Base-by-base conservation (phyloP, 2,329 filamentous ascomycete genomes). In the Pseudogymnoascus sp. region DNA sequence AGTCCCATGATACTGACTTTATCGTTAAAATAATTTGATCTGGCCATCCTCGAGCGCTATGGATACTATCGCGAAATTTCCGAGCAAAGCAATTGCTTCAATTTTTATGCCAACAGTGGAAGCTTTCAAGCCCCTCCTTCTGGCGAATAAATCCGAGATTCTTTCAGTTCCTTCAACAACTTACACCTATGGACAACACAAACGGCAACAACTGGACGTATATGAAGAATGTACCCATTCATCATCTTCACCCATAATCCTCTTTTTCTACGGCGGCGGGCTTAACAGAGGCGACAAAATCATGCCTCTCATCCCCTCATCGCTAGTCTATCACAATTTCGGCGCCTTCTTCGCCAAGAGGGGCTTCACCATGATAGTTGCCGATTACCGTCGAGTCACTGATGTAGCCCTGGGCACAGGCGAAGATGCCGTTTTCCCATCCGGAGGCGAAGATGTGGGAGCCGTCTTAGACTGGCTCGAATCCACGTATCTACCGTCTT, bases 201-300 rank as follows among this genome's bases (percentile, higher is more conserved):
- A 69, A 3, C 69, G 71, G 0, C 71, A 73, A 61, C 64, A 65
- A 45, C 63, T 73, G 4, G 71, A 73, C 33, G 35, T 71, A 28
- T 73, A 72, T 35, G 40, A 60, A 11, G 25, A 58, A 25, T 14
- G 61, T 3, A 49, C 65, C 5, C 43, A 63, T 11, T n/a, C 60
- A 4, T 31, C 35, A 2, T 45, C 63, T 3, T 62, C 69, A 14
- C 69, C 70, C 9, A 70, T 73, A 28, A 63, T 72, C 2, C 60
- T 73, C 23, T 73, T 67, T 62, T 62, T 71, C 38, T 70, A 73
- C 49, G 71, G 71, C 4, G 71, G 71, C 9, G 71, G 71, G 4
- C 45, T 72, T 3, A 64, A 65, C 12, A 28, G 62, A 25, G 71
- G 71, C 9, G 68, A 71, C 21, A 71, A 70, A 35, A 68, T 64